Evolutionary conservation across 441 rosid genomes (phyloP).

Genomic region (Populus hybrid): DNA sequence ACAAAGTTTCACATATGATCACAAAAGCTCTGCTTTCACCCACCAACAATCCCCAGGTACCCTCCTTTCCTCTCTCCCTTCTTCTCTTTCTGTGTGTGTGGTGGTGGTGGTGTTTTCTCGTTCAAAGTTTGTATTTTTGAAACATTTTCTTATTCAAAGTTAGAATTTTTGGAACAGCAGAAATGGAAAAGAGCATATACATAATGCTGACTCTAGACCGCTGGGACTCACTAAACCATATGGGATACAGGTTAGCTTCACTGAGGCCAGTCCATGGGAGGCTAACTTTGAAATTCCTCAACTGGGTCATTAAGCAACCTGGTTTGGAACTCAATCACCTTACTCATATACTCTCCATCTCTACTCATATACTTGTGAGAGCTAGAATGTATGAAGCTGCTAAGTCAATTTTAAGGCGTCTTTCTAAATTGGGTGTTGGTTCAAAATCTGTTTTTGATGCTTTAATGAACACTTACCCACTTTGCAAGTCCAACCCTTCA

Average conservation of each 20-base stretch:
- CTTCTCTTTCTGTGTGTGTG: neutral
- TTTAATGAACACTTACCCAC: constrained; percentile 67
- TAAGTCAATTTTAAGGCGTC: constrained; percentile 52
- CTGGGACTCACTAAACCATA: constrained; percentile 81
- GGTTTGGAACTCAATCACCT: constrained; percentile 61
- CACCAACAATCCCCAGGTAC: constrained; percentile 29
- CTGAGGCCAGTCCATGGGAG: constrained; percentile 85
- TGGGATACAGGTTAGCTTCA: constrained; percentile 61
- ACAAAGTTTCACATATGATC: constrained; percentile 22
- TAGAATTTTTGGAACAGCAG: constrained; percentile 15
- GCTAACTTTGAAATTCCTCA: constrained; percentile 74
- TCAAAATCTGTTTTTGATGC: constrained; percentile 56
- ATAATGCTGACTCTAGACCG: constrained; percentile 68
- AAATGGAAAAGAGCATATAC: constrained; percentile 70
- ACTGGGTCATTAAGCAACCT: constrained; percentile 60
- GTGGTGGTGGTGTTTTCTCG: neutral
- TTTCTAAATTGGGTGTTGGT: constrained; percentile 39
- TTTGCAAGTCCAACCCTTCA: constrained; percentile 86
- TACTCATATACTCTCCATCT: constrained; percentile 54
- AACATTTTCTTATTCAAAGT: constrained; percentile 16
- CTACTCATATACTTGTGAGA: constrained; percentile 66
- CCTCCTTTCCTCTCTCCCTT: neutral
- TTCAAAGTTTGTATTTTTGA: constrained; percentile 10
- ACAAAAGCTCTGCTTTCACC: constrained; percentile 12
- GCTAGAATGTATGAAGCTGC: constrained; percentile 78